phyloP scores from a whole-genome alignment of 352 stramenopile species.

The Globisporangium viniferum region DNA sequence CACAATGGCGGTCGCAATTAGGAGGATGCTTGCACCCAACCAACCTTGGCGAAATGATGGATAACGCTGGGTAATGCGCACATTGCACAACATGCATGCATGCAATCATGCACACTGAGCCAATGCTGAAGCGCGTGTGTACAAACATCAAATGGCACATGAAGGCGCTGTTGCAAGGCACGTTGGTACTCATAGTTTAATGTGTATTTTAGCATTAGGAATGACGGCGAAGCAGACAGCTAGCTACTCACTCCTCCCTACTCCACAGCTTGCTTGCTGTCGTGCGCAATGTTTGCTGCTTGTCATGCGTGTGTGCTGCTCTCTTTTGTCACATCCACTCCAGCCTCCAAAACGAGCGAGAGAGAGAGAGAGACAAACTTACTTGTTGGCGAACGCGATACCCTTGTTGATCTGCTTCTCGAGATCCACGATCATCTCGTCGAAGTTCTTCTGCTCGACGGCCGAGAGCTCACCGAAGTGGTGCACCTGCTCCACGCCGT shows the following conservation, averaged over 20 bases:
- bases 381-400: conserved; percentile 83
- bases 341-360: background rate
- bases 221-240: background rate
- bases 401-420: conserved; percentile 88
- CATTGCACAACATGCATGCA: background rate
- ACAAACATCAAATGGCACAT: background rate
- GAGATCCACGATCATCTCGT: conserved; percentile 87
- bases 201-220: conserved; percentile 5
- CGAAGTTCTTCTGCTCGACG: conserved; percentile 86
- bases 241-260: background rate
- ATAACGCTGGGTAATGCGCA: conserved; percentile 2
- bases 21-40: background rate
- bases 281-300: background rate
- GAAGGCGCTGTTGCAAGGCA: background rate
- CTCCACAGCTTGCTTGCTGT: background rate
- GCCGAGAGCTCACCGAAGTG: conserved; percentile 86
- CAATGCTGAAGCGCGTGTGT: background rate
- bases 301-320: background rate
- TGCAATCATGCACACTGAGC: background rate
- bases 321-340: background rate
- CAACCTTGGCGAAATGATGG: conserved; percentile 2
- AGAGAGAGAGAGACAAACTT: background rate
- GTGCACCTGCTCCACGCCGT: conserved; percentile 95
- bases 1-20: background rate
- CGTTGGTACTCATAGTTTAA: conserved; percentile 6